phyloP scores from a whole-genome alignment of 2,329 filamentous ascomycete species.

The Fusarium anguioides region DNA sequence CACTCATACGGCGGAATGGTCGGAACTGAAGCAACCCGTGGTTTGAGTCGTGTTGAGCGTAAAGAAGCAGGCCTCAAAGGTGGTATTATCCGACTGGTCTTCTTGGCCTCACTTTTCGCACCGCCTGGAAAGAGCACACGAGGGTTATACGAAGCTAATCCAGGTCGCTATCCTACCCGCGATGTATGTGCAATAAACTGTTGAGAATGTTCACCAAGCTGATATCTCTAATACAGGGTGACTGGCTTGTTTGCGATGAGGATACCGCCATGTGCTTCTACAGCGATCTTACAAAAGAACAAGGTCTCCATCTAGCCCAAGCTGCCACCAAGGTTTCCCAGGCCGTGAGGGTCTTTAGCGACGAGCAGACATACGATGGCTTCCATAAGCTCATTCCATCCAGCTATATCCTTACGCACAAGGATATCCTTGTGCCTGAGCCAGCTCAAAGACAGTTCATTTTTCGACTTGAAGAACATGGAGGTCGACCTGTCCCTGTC shows the following conservation, averaged over 20 bases:
- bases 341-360: not conserved
- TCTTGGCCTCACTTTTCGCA: constrained; percentile 11
- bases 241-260: constrained; percentile 13
- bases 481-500: not conserved
- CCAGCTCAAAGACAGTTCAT: not conserved
- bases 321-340: not conserved
- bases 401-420: not conserved
- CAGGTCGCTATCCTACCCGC: not conserved
- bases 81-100: not conserved
- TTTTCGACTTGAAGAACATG: not conserved
- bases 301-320: not conserved
- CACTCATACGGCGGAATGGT: constrained; percentile 24
- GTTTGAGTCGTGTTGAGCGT: not conserved
- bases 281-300: not conserved
- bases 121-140: constrained; percentile 1
- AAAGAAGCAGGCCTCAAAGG: not conserved
- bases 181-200: not conserved
- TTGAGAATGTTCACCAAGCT: too few species aligned
- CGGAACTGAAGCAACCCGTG: constrained; percentile 3
- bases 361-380: constrained; percentile 10
- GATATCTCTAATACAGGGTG: not conserved
- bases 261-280: constrained; percentile 21
- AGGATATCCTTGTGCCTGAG: constrained; percentile 3
- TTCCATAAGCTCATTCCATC: constrained; percentile 10
- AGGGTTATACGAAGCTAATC: constrained; percentile 2